Evolutionary conservation across 306 rosid genomes (phyloP).

Genomic region (Vigna nakashimae): DNA sequence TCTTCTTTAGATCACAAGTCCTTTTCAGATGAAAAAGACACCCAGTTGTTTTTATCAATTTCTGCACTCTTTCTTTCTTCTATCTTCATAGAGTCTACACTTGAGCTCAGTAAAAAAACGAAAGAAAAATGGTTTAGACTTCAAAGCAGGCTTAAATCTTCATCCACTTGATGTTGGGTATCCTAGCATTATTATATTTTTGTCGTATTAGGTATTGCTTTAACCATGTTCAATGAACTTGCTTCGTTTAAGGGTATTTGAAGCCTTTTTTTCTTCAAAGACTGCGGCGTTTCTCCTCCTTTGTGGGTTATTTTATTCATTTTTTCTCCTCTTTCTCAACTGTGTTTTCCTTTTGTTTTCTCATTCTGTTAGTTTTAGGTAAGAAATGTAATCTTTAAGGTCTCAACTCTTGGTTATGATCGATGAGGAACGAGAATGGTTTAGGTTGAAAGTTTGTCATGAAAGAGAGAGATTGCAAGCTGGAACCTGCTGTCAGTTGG

Average conservation of each 20-base stretch:
- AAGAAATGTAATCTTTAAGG: constrained; percentile 36
- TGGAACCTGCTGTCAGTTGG: constrained; percentile 89
- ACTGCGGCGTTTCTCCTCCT: not conserved
- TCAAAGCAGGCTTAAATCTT: not conserved
- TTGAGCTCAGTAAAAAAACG: not conserved
- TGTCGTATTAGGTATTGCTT: not conserved
- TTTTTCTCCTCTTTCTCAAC: not conserved
- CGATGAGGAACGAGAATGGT: constrained; percentile 54
- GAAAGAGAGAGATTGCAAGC: constrained; percentile 74
- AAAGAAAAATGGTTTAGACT: not conserved
- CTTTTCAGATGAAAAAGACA: constrained; percentile 12
- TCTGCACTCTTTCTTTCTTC: not conserved
- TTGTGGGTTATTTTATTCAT: not conserved
- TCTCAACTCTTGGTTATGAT: constrained; percentile 55
- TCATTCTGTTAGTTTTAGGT: not conserved
- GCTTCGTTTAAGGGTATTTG: not conserved
- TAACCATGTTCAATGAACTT: not conserved
- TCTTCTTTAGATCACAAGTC: not conserved
- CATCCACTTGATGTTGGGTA: not conserved
- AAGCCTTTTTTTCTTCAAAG: not conserved
- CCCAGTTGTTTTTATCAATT: not conserved
- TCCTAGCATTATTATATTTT: not conserved
- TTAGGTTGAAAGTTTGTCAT: constrained; percentile 63
- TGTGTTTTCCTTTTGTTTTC: not conserved
- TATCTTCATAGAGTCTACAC: not conserved